Evolutionary conservation across 78 protist species (phyloP).

Genomic region (Bodo saltans): DNA sequence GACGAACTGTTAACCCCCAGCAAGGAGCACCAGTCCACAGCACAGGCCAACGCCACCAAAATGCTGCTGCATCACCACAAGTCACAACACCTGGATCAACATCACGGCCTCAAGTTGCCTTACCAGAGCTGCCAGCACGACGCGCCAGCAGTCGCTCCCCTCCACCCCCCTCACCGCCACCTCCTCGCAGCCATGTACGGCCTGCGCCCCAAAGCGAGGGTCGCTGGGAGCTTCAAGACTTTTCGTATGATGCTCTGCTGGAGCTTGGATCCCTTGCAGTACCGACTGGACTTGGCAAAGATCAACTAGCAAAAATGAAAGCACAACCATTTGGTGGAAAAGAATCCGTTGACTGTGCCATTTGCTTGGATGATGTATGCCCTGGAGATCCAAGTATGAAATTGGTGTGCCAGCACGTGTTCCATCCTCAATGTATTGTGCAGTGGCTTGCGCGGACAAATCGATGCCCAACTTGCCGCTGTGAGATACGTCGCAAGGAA

Average conservation of each 20-base stretch:
- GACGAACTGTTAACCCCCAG: background rate
- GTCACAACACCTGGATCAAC: background rate
- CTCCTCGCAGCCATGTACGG: background rate
- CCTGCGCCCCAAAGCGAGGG: background rate
- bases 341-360: background rate
- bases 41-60: background rate
- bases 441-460: constrained; percentile 14
- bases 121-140: background rate
- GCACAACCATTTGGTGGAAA: background rate
- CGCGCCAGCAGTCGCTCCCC: background rate
- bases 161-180: background rate
- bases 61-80: background rate
- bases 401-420: constrained; percentile 14
- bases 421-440: constrained; percentile 2
- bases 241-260: constrained; percentile 16
- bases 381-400: background rate
- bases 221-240: constrained; percentile 25
- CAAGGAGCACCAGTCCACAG: background rate
- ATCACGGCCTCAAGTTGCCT: background rate
- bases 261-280: constrained; percentile 22
- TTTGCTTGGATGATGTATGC: constrained; percentile 12
- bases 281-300: constrained; percentile 20
- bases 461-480: constrained; percentile 27
- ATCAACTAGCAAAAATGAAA: background rate
- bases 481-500: too few species aligned